These are phyloP conservation scores for Cantharellus cinnabarinus DNA, from an alignment of 768 basidiomycete species.

Conservation along the genomic window DNA sequence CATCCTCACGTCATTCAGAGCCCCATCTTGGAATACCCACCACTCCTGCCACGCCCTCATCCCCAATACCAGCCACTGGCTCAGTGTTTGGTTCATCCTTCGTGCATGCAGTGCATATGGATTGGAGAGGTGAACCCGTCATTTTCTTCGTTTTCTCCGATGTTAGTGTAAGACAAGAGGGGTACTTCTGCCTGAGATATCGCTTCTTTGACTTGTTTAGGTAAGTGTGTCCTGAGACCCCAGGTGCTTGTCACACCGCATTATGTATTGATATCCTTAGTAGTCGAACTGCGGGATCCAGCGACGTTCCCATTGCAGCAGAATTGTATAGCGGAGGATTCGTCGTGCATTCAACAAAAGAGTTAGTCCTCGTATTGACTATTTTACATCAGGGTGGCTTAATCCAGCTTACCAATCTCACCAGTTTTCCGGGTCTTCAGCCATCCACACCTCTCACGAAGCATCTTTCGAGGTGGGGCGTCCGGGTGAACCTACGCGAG, in stretches of 20 bases:
- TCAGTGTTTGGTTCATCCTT: slow-evolving; percentile 42
- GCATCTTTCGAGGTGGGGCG: slow-evolving; percentile 30
- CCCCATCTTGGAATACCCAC: background rate
- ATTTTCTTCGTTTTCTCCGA: slow-evolving; percentile 36
- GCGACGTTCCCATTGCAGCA: slow-evolving; percentile 28
- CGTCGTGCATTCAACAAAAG: slow-evolving; percentile 48
- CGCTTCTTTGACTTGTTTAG: slow-evolving; percentile 35
- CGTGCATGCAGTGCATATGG: slow-evolving; percentile 29
- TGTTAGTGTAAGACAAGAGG: background rate
- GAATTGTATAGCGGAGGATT: slow-evolving; percentile 46
- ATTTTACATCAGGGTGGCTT: background rate
- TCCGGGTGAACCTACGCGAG: slow-evolving; percentile 39
- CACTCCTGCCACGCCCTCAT: background rate
- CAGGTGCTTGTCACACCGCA: background rate
- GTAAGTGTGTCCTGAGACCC: slow-evolving; percentile 3
- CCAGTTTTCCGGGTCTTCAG: slow-evolving; percentile 38
- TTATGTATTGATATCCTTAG: background rate
- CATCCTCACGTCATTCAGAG: no score
- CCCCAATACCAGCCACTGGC: background rate
- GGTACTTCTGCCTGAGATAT: slow-evolving; percentile 42
- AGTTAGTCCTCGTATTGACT: slow-evolving; percentile 11
- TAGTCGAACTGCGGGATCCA: slow-evolving; percentile 9
- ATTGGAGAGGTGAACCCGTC: slow-evolving; percentile 34
- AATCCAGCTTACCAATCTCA: background rate
- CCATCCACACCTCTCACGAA: slow-evolving; percentile 46